These are phyloP conservation scores for Beauveria caledonica DNA, from an alignment of 2,329 filamentous ascomycete species.

Conservation along the genomic window DNA sequence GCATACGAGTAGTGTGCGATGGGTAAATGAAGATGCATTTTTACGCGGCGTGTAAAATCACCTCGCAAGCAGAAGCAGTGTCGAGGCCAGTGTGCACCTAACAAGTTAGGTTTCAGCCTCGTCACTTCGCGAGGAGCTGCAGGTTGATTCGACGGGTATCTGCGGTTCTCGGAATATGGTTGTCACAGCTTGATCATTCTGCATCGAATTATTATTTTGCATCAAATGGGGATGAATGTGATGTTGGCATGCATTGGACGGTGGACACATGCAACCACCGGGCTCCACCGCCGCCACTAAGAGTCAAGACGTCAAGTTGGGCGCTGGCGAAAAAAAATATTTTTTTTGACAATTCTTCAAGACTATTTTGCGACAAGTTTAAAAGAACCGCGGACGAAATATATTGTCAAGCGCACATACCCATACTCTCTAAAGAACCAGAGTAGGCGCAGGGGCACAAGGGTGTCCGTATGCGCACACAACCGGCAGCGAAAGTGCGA, in stretches of 20 bases:
- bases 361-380: not conserved
- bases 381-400: not conserved
- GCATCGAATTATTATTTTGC: too few relatives aligned
- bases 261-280: constrained; percentile 1
- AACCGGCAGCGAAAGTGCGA: too few relatives aligned
- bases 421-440: not conserved
- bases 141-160: not conserved
- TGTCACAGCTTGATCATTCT: not conserved
- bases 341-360: not conserved
- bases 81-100: too few relatives aligned
- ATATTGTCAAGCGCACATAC: not conserved
- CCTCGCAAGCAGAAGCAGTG: too few relatives aligned
- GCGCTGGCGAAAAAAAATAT: not conserved
- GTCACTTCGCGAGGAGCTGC: not conserved
- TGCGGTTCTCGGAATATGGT: not conserved
- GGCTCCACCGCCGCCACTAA: constrained; percentile 7
- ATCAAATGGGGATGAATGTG: not conserved
- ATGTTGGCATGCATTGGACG: not conserved
- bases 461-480: not conserved
- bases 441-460: too few relatives aligned
- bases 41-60: too few relatives aligned
- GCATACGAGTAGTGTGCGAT: too few relatives aligned
- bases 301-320: not conserved
- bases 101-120: not conserved
- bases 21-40: too few relatives aligned